Base-by-base conservation (phyloP, 768 basidiomycete genomes). In the Leccinum obscurum region DNA sequence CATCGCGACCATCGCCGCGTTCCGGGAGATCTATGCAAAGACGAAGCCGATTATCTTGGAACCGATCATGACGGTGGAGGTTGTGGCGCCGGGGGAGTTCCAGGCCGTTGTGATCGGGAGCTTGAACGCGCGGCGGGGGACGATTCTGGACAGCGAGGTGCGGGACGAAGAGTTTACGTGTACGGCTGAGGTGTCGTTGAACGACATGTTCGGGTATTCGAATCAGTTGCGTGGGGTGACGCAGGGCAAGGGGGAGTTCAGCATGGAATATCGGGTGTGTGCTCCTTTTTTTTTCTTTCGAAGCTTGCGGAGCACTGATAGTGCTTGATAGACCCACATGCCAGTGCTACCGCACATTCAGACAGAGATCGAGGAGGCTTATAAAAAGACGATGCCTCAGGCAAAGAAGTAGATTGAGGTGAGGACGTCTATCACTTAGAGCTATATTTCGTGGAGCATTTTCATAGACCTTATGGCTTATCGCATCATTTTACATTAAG, bases 121-220 rank as follows among this genome's bases (percentile, higher is more conserved):
- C 11, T 76, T 99, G 65, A 99, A 97, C 72, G 85, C 89, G 54
- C 85, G 97, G 30, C 87, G 93, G 51, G 97, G 97, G 5, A 93
- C 92, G 3, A 97, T 99, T 69, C 79, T 95, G 46, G 96, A 98
- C 68, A 96, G 92, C 66, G 97, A 98, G 76, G 90, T 96, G 34
- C 87, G 96, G 48, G 95, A 97, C 65, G 97, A 98, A 66, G 96
- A 99, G 76, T 98, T 99, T 70, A 93, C 92, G 5, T 84, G 89
- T 57, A 81, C 84, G 30, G 94, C 93, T 22, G 96, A 98, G 70
- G 95, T 99, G 13, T 88, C 93, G 8, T 74, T 99, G 75, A 97
- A 94, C 74, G 96, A 98, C 67, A 98, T 98, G 96, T 99, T 99
- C 71, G 92, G 93, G 17, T 98, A 98, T 73, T 95, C 95, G 39